A percentile compares a stretch with the other conserved stretches of the same genome.
phyloP scores from a whole-genome alignment of 2,329 filamentous ascomycete species.

The Penicillium sp. region DNA sequence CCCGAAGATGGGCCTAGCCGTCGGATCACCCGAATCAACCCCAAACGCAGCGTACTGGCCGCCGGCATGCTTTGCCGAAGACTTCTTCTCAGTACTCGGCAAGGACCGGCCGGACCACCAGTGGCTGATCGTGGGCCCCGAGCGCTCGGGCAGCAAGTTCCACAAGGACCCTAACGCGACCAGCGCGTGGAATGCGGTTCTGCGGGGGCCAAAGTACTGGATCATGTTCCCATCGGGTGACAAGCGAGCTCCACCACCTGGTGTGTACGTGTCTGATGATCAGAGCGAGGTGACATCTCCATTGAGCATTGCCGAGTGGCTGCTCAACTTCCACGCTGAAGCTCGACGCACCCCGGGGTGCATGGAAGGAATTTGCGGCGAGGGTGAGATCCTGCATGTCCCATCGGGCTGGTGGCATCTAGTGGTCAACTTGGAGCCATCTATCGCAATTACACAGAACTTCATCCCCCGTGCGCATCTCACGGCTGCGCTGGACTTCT shows the following conservation, averaged over 20 bases:
- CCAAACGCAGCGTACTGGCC: slow-evolving; percentile 69
- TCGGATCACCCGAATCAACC: slow-evolving; percentile 50
- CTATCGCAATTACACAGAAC: slow-evolving; percentile 91
- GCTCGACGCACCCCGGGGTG: slow-evolving; percentile 76
- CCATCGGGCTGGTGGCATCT: slow-evolving; percentile 97
- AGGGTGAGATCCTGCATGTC: slow-evolving; percentile 87
- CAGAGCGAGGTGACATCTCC: slow-evolving; percentile 92
- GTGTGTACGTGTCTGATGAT: slow-evolving; percentile 86
- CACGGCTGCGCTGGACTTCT: slow-evolving; percentile 73
- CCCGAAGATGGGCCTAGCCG: slow-evolving; percentile 75
- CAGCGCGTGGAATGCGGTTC: slow-evolving; percentile 89
- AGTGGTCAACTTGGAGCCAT: slow-evolving; percentile 82
- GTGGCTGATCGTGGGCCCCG: slow-evolving; percentile 90
- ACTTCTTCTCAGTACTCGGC: slow-evolving; percentile 79
- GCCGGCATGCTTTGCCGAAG: slow-evolving; percentile 81
- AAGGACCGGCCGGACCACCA: slow-evolving; percentile 79
- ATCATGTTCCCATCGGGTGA: slow-evolving; percentile 87
- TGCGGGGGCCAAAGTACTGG: slow-evolving; percentile 93
- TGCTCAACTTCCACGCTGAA: slow-evolving; percentile 83
- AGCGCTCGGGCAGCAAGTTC: slow-evolving; percentile 87
- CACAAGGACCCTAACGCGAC: slow-evolving; percentile 78
- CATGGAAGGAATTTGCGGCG: slow-evolving; percentile 78
- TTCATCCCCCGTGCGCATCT: slow-evolving; percentile 81
- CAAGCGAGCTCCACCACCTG: slow-evolving; percentile 69
- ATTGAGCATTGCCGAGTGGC: slow-evolving; percentile 94